Evolutionary conservation across 352 stramenopile species (phyloP), one percentile per base, ranked within the genome.

Genomic region (Achlya hypogyna): DNA sequence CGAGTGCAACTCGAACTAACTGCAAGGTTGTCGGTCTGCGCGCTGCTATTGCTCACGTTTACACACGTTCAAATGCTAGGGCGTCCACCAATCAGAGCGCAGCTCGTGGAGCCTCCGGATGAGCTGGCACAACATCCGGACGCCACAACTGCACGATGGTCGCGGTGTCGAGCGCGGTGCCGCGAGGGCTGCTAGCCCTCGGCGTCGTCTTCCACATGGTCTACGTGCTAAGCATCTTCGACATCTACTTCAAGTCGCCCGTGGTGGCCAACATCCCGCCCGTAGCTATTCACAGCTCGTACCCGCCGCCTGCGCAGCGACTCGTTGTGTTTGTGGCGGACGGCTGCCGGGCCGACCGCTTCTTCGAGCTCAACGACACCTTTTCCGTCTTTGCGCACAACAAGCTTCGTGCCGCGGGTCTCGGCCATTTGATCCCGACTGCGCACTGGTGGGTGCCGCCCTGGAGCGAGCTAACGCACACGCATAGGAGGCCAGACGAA

Each of bases 171-270:
- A 49, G 42, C 22, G n/a, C n/a, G n/a, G 42, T 49, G 47, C 59
- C 59, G 42, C 51, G 28, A 22, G 60, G 63, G 12, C 70, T 92
- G 40, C 74, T 92, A 34, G 47, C 89, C 66, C 76, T 93, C 31
- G 84, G 84, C 66, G 82, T 91, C 47, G 51, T 79, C 53, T 91
- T 95, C 75, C 86, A 95, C 71, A 78, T 75, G 25, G 68, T 88
- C 51, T 95, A 95, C 78, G 82, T 95, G 65, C 74, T 92, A 27
- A 95, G 86, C 67, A 93, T 95, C 77, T 93, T 95, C 68, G 86
- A 95, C 74, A 93, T 95, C 60, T 95, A 95, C 84, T 95, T 95
- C 74, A 91, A 81, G 65, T 92, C 84, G 9, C 86, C 84, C 35
- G 79, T 95, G 3, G 86, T 93, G 34, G 70, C 70, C 25, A 76